Evolutionary conservation across 164 flowering plant genomes (phyloP).

Genomic region (Magnolia changhungtana): DNA sequence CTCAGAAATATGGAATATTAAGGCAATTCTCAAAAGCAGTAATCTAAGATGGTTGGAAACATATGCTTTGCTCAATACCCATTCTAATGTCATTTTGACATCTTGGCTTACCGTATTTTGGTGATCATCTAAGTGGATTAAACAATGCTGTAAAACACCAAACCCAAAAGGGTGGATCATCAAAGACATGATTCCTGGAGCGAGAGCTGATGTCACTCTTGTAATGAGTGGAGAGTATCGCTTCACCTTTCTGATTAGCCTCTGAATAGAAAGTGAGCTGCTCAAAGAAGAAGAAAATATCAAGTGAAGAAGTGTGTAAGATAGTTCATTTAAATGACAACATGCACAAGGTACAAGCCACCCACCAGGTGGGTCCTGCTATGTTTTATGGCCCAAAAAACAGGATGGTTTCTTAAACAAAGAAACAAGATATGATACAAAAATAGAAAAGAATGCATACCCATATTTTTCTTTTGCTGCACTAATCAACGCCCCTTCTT

Average conservation of each 20-base stretch:
- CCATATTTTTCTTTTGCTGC: not conserved
- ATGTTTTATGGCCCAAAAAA: no score
- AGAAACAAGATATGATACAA: no score
- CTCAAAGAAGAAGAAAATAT: not conserved
- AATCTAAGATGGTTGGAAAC: no score
- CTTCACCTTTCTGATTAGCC: constrained; percentile 2
- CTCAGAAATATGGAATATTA: no score
- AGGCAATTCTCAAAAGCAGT: no score
- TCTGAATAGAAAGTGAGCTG: constrained; percentile 10
- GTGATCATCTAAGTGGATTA: not conserved
- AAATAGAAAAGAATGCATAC: not conserved
- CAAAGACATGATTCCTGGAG: not conserved
- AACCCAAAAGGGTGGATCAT: not conserved
- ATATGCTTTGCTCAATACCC: no score
- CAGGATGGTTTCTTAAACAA: no score
- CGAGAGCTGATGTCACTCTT: not conserved
- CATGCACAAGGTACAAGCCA: no score
- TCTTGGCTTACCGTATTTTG: constrained; percentile 5
- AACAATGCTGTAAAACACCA: constrained; percentile 1
- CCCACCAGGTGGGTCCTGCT: no score
- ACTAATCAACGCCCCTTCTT: not conserved
- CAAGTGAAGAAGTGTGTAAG: no score
- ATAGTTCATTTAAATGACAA: no score
- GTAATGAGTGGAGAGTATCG: not conserved
- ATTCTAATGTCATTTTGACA: not conserved